Evolutionary conservation across 1,139 yeast genomes (phyloP), one percentile per base, ranked within the genome.

Genomic region (Ogataea hybrid): DNA sequence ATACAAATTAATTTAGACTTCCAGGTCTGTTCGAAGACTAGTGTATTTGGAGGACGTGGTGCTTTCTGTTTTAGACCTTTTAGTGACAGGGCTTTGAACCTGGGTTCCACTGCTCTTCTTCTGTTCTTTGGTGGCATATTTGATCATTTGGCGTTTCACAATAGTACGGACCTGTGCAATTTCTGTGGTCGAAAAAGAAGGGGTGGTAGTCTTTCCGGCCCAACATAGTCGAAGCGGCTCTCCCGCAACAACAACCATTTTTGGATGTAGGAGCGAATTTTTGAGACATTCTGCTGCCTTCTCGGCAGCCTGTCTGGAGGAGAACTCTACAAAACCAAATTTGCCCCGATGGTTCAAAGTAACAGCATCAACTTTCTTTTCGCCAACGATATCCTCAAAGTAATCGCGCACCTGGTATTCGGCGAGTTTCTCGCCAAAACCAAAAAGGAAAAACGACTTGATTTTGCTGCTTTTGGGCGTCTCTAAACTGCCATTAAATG

Each of bases 391-490:
- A 22, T 58, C 51, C 20, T 65, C 65, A 42, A 79, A 79, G 53
- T 63, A 70, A 8, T 75, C 76, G 9, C 77, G 62, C 11, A 86
- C 63, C 32, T 66, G 63, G 53, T 78, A 79, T 50, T 81, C 88
- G 0, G 90, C 81, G n/a, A 81, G 57, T n/a, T 76, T 79, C 12
- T 76, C 76, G 37, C 73, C 77, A 18, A 85, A 67, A 0, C 95
- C 95, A 63, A 81, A 83, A n/a, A 87, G 59, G 58, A 86, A 85
- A 39, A 87, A 72, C 0, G 88, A 71, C 32, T 71, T 69, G 17
- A 75, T 52, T 1, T 62, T 56, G 4, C 54, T 43, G 48, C 78
- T 77, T 17, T 61, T 58, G 1, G 81, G 81, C 0, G 69, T 64
- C 1, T 50, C 48, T 3, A 80, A 53, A 14, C 70, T 68, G 0